A percentile compares a stretch with the other conserved stretches of the same genome.
Evolutionary conservation across 768 basidiomycete genomes (phyloP).

Genomic region (Agaricus bisporus): DNA sequence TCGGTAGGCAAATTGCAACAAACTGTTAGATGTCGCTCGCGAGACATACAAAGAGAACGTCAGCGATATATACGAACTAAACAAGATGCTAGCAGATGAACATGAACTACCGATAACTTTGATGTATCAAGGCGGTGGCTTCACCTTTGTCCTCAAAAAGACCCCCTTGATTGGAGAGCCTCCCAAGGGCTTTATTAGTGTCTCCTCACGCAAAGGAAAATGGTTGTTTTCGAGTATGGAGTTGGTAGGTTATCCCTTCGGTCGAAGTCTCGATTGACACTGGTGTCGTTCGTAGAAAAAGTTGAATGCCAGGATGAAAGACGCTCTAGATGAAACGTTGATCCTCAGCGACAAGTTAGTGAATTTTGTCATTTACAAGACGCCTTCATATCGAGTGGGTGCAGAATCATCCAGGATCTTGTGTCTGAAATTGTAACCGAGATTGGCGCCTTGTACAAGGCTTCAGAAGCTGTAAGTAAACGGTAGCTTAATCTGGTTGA

Average conservation of each 20-base stretch:
- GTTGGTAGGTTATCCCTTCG: slow-evolving; percentile 44
- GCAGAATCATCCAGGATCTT: slow-evolving; percentile 75
- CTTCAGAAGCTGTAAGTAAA: slow-evolving; percentile 72
- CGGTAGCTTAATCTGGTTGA: neutral
- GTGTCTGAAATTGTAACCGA: slow-evolving; percentile 62
- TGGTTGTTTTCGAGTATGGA: slow-evolving; percentile 78
- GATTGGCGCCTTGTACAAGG: slow-evolving; percentile 81
- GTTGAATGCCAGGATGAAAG: slow-evolving; percentile 83
- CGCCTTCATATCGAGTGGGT: neutral
- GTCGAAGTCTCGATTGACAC: neutral
- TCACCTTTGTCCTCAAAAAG: slow-evolving; percentile 69
- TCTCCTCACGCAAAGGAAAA: slow-evolving; percentile 58
- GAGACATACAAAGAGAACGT: slow-evolving; percentile 94
- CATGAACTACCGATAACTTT: slow-evolving; percentile 62
- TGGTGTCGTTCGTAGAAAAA: slow-evolving; percentile 53
- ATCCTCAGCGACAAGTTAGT: slow-evolving; percentile 75
- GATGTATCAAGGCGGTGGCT: slow-evolving; percentile 68
- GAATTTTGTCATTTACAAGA: neutral
- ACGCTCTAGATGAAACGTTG: slow-evolving; percentile 85
- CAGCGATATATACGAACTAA: slow-evolving; percentile 75
- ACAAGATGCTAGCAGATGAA: slow-evolving; percentile 49
- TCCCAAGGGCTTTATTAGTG: slow-evolving; percentile 69
- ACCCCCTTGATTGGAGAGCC: slow-evolving; percentile 56
- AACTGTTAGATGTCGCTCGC: slow-evolving; percentile 87
- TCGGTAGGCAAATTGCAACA: slow-evolving; percentile 67